phyloP scores from a whole-genome alignment of 257 asterid genomes.

The Fraxinus americana region DNA sequence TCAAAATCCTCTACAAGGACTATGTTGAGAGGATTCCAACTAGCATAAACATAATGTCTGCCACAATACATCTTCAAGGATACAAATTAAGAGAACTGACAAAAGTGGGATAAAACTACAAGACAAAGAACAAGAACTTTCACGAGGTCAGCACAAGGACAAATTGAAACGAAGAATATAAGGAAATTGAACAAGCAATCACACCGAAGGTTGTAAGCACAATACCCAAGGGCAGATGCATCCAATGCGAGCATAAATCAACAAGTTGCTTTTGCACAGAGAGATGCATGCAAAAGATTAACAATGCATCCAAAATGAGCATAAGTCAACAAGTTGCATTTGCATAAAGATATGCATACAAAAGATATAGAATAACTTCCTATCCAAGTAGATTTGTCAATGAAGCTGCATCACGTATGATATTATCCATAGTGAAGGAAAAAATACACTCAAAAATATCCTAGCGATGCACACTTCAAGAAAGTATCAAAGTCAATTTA shows the following conservation, averaged over 20 bases:
- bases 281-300: not conserved
- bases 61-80: not conserved
- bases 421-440: not conserved
- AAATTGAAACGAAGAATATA: not conserved
- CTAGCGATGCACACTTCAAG: not conserved
- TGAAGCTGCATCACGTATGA: not conserved
- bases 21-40: not conserved
- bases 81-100: not conserved
- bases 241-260: not conserved
- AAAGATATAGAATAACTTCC: not conserved
- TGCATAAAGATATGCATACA: not conserved
- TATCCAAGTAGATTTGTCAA: not conserved
- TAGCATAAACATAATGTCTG: not conserved
- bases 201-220: not conserved
- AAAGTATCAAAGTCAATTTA: not conserved
- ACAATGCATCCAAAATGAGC: not conserved
- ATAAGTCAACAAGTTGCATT: not conserved
- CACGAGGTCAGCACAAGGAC: not conserved
- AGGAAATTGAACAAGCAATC: not conserved
- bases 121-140: not conserved
- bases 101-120: not conserved
- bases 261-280: not conserved
- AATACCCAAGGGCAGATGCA: not conserved
- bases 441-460: constrained; percentile 1
- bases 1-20: not conserved